Evolutionary conservation across 352 stramenopile genomes (phyloP), one percentile per base, ranked within the genome.

Genomic region (Globisporangium recalcitrans): DNA sequence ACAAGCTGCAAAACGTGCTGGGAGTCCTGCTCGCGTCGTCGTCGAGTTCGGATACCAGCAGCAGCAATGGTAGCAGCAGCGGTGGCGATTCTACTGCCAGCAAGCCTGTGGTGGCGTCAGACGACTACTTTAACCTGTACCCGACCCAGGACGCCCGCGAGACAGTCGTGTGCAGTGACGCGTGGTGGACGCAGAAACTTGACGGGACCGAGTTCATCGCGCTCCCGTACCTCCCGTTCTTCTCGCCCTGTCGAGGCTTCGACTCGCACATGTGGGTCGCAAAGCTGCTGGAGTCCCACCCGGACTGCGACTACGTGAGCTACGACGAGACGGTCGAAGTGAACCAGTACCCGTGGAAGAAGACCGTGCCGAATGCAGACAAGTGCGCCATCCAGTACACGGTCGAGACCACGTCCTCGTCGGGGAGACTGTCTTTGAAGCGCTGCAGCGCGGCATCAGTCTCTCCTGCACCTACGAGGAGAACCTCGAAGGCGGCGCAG

Each of bases 221-320:
- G 6, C 72, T 98, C 22, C 90, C 96, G 1, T 99, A 98, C 64
- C 71, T 99, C 46, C 97, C 96, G 0, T 99, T 96, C 69, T 97
- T 99, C 47, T 98, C 89, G n/a, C 97, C 94, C 36, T 99, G 96
- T 60, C 77, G 93, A 16, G 95, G 91, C 7, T 98, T 96, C 70
- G 97, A 98, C 60, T 97, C 84, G 36, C 87, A 98, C 63, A 91
- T 98, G 57, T 90, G 77, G 57, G 80, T 98, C 49, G 80, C 85
- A 36, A 98, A 98, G 71, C 78, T 99, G 60, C 60, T 98, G 0
- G 96, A 99, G 66, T 87, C 90, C 21, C 91, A 99, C 68, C 95
- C 95, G 29, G 90, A 96, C 64, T 99, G 97, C 73, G 78, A 77
- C 10, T 74, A 78, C 42, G 82, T 98, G 16, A 70, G 53, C 44